These are phyloP conservation scores for Amanita rubescens DNA, from an alignment of 768 basidiomycete genomes.

Conservation along the genomic window DNA sequence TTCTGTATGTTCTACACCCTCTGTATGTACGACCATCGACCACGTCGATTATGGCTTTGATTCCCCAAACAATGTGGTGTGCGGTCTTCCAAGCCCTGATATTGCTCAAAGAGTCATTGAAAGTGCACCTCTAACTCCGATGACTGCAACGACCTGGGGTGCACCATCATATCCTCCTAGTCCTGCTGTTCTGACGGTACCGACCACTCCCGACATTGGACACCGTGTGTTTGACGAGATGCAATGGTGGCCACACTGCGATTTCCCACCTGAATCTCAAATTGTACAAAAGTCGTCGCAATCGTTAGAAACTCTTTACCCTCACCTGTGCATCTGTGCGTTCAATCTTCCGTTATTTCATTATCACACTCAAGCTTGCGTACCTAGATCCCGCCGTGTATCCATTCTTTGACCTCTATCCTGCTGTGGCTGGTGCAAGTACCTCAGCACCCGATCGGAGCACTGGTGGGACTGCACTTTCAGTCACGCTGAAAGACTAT, in stretches of 20 bases:
- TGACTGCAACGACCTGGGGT: slow-evolving; percentile 42
- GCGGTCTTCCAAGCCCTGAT: slow-evolving; percentile 49
- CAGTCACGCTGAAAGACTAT: slow-evolving; percentile 16
- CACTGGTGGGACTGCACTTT: not conserved
- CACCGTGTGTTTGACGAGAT: slow-evolving; percentile 26
- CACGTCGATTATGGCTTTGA: slow-evolving; percentile 41
- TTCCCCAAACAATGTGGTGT: slow-evolving; percentile 26
- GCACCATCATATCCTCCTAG: slow-evolving; percentile 35
- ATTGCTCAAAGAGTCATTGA: slow-evolving; percentile 49
- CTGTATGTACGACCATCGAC: slow-evolving; percentile 49
- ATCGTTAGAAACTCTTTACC: slow-evolving; percentile 12
- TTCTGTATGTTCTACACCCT: slow-evolving; percentile 50
- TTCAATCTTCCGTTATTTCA: not conserved
- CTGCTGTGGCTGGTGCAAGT: not conserved
- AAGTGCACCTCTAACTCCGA: slow-evolving; percentile 43
- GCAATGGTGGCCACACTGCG: slow-evolving; percentile 11
- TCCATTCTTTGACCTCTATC: slow-evolving; percentile 18
- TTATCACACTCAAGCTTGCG: not conserved
- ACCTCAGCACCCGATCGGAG: not conserved
- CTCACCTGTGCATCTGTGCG: slow-evolving; percentile 24
- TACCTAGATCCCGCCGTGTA: slow-evolving; percentile 31
- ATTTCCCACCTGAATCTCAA: too few species aligned
- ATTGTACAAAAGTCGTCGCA: not conserved
- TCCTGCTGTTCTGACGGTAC: slow-evolving; percentile 26
- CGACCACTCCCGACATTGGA: slow-evolving; percentile 34